Evolutionary conservation across 2,329 filamentous ascomycete species (phyloP), one percentile per base, ranked within the genome.

Genomic region (Ophiostoma himal-ulmi): DNA sequence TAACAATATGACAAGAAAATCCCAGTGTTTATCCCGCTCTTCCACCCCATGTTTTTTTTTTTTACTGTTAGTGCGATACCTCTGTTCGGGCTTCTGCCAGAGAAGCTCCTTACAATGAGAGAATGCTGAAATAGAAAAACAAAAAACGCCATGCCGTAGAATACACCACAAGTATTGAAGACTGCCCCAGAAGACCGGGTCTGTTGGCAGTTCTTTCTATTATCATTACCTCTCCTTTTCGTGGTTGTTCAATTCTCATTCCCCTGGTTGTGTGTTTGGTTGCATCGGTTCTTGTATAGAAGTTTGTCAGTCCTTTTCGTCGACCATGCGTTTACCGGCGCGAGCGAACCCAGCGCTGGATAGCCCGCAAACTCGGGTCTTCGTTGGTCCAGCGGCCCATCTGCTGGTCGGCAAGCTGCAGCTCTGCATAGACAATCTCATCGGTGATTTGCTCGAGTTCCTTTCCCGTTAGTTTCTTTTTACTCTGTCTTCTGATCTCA

Each of bases 381-480:
- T 89, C 87, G 73, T 79, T 82, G 75, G 83, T 87, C 87, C 87
- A 90, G 79, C 86, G 85, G 75, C 85, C 85, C 78, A 85, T 82
- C 70, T 78, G 76, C 36, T 83, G 78, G 76, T 89, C 87, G 26
- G 83, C 83, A 48, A 79, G 77, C 72, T 83, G 82, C 70, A 89
- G 81, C 71, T 88, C 82, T 66, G 79, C 77, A 77, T 89, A 89
- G 72, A 89, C 81, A 48, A 78, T 76, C 69, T 89, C 85, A 77
- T 90, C 87, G 57, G 83, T 87, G 74, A 89, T 83, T 54, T 80
- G 80, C 41, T 83, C 79, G 65, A 89, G 81, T 75, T 89, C 87
- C 54, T 60, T 3, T 60, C 30, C 13, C 11, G 11, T 60, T 14
- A 60, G 26, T 22, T 5, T 26, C 6, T 30, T 22, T 17, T 48